These are phyloP conservation scores for Coffea eugenioides DNA, from an alignment of 257 asterid species.

Conservation along the genomic window DNA sequence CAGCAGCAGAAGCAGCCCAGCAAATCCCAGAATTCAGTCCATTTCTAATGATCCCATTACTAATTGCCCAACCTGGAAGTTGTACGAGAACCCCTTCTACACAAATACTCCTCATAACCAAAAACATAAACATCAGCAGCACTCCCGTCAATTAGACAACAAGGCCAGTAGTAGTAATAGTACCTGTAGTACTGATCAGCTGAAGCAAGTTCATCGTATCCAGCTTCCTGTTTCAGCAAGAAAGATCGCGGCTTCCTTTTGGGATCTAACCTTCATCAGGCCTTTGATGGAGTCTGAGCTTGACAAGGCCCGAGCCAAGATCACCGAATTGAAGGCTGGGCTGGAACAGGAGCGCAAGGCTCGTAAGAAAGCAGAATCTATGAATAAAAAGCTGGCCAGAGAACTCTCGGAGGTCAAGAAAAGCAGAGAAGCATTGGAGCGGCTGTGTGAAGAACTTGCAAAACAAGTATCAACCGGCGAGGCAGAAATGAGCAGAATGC, in stretches of 20 bases:
- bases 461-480: conserved; percentile 38
- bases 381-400: conserved; percentile 41
- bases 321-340: conserved; percentile 37
- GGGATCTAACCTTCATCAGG: conserved; percentile 64
- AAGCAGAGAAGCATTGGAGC: conserved; percentile 52
- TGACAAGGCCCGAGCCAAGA: conserved; percentile 47
- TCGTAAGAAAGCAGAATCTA: conserved; percentile 44
- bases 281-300: conserved; percentile 70
- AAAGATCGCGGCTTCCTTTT: conserved; percentile 71
- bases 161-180: not conserved
- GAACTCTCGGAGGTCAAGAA: conserved; percentile 57
- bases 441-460: conserved; percentile 51
- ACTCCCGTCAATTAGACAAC: not conserved
- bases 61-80: conserved; percentile 63
- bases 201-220: conserved; percentile 56
- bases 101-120: conserved; percentile 24
- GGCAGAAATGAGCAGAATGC: conserved; percentile 40
- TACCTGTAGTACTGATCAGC: not conserved
- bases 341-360: conserved; percentile 50
- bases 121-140: not conserved
- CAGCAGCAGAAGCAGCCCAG: conserved; percentile 32
- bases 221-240: conserved; percentile 70
- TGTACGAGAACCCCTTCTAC: conserved; percentile 80
- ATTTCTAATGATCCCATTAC: conserved; percentile 31
- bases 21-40: conserved; percentile 28